Conservation (phyloP, 2,329 filamentous ascomycete species). For the Aureobasidium musti region DNA sequence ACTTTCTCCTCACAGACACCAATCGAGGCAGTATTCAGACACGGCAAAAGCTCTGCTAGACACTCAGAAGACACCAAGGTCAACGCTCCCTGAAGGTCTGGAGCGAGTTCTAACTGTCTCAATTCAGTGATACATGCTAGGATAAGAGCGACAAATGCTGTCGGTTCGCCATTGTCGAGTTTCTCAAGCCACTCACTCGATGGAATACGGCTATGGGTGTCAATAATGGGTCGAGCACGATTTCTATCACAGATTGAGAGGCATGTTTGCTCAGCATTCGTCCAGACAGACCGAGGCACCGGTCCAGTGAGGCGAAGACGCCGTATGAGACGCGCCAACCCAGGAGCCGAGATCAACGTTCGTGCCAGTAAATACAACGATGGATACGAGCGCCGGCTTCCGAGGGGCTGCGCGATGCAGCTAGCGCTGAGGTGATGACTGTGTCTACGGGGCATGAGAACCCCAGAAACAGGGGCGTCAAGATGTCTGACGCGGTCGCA, state of each 20-base stretch:
- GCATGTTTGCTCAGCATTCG: not conserved
- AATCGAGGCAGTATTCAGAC: not conserved
- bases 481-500: not conserved
- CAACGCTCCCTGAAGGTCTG: not conserved
- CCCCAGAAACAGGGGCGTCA: not conserved
- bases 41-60: not conserved
- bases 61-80: not conserved
- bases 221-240: not conserved
- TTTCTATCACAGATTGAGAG: not conserved
- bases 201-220: not conserved
- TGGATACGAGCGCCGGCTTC: not conserved
- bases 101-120: not conserved
- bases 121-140: not conserved
- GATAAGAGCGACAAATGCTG: not conserved
- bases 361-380: constrained; percentile 2
- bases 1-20: not conserved
- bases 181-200: not conserved
- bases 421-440: not conserved
- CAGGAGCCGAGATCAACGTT: not conserved
- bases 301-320: not conserved
- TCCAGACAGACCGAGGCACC: constrained; percentile 1
- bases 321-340: not conserved
- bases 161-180: not conserved
- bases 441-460: constrained; percentile 1
- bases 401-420: not conserved